Percentiles rank a stretch among this genome's conserved stretches.
Evolutionary conservation across 495 filamentous ascomycete species (phyloP).

Genomic region (Tuber indicum): DNA sequence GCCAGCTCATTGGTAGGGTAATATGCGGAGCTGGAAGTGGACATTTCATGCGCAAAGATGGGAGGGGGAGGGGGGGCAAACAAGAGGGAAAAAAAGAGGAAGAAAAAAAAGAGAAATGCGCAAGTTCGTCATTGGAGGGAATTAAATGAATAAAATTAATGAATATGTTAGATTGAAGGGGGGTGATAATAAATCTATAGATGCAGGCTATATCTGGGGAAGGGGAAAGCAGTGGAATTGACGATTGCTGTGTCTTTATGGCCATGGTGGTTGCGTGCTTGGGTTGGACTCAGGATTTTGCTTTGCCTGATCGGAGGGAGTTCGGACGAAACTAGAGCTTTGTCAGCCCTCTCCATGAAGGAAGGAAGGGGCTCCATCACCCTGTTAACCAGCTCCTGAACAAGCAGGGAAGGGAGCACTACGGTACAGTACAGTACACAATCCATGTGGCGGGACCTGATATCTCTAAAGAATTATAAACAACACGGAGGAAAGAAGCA

Average conservation of each 20-base stretch:
- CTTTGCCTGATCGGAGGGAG: background rate
- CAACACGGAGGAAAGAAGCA: background rate
- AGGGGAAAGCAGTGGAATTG: background rate
- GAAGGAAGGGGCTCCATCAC: background rate
- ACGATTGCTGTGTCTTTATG: background rate
- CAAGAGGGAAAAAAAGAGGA: background rate
- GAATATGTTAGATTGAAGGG: background rate
- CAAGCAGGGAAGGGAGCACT: background rate
- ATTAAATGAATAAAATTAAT: background rate
- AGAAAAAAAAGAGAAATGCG: background rate
- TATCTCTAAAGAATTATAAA: background rate
- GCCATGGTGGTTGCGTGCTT: background rate
- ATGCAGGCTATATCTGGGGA: background rate
- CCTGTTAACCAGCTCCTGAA: background rate
- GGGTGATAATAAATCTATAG: background rate
- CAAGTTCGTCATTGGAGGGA: background rate
- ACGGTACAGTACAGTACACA: background rate
- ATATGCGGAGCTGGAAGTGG: background rate
- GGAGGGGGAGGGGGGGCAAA: background rate
- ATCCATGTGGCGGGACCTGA: background rate
- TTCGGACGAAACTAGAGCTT: background rate
- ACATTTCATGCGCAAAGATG: background rate
- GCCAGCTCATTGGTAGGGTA: constrained; percentile 1
- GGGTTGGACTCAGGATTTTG: background rate
- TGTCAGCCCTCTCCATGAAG: background rate